Base-by-base conservation (phyloP, 345 rosid species). In the Eucalyptus dawsonii region DNA sequence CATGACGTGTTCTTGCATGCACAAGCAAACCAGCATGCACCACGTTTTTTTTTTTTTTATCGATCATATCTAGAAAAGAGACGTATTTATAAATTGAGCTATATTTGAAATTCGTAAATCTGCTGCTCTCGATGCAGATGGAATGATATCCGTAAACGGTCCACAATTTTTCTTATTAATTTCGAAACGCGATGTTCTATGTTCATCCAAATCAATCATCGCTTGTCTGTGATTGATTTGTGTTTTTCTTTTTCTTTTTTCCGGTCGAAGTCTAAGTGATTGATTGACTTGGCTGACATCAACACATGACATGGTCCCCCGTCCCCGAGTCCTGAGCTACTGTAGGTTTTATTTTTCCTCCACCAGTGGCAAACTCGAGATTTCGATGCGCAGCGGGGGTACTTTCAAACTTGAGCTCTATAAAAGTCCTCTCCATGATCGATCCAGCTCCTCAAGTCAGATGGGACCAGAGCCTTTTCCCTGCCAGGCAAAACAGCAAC, bases 311-410 rank as follows among this genome's bases (percentile, higher is more conserved):
- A 11, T 21, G 83, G 25, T 53, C 47, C 13, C 85, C 29, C 47
- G 25, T 53, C 47, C 13, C 85, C 29, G 47, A 76, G 47, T 40
- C 47, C 24, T 6, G 47, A 11, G 85, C 24, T 27, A 21, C 29
- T 4, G 21, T 17, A 72, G 24, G 29, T 37, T 40, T 6, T 6
- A 29, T 2, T 11, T 25, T 25, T 76, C 29, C 29, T 6, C 47
- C 85, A 40, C 29, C 34, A 83, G 86, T 88, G 89, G 89, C 89
- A 83, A 15, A 37, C 17, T 21, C 62, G 89, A 51, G 53, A 88
- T 81, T 88, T 88, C 45, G 10, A 17, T 25, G 11, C 31, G 2
- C 4, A 29, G 4, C 19, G 10, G 72, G 87, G 34, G 53, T 42
- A 29, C 86, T 83, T 29, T 34, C 25, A 29, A 83, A 56, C 87